Evolutionary conservation across 108 stramenopile species (phyloP).

Genomic region (Parmales sp.): DNA sequence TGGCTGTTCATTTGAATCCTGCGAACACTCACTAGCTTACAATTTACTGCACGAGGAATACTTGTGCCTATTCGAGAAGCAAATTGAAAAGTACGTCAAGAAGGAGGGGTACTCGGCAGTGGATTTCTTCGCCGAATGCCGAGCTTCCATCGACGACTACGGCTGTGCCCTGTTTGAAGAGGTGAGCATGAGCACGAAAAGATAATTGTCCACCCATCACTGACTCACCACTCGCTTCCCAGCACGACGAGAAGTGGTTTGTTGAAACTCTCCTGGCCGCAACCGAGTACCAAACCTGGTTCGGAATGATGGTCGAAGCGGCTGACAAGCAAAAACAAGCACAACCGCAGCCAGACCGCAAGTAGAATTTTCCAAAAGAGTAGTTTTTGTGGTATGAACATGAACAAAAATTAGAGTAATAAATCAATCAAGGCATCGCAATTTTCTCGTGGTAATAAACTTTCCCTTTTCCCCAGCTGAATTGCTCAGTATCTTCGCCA

Average conservation of each 20-base stretch:
- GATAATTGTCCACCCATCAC: too few relatives aligned
- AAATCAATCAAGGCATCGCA: background rate
- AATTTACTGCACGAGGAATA: background rate
- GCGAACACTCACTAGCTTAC: background rate
- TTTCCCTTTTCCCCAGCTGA: background rate
- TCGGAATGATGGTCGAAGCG: slow-evolving; percentile 2
- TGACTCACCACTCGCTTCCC: too few relatives aligned
- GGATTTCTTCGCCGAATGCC: background rate
- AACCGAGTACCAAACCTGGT: background rate
- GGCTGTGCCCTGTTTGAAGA: slow-evolving; percentile 10
- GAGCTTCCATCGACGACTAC: background rate
- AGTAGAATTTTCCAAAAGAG: too few relatives aligned
- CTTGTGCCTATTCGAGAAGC: background rate
- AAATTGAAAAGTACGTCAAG: background rate
- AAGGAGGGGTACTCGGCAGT: background rate
- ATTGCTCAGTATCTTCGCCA: background rate
- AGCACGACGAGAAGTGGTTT: slow-evolving; percentile 11
- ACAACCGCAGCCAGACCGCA: too few relatives aligned
- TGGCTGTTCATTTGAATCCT: background rate
- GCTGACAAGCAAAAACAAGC: background rate
- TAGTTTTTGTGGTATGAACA: too few relatives aligned
- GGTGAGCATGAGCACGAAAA: too few relatives aligned
- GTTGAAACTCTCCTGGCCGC: background rate
- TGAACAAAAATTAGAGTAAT: background rate
- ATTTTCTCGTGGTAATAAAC: background rate